These are phyloP conservation scores for Dictyostelium intermedium DNA, from an alignment of 78 protist genomes.

Conservation along the genomic window DNA sequence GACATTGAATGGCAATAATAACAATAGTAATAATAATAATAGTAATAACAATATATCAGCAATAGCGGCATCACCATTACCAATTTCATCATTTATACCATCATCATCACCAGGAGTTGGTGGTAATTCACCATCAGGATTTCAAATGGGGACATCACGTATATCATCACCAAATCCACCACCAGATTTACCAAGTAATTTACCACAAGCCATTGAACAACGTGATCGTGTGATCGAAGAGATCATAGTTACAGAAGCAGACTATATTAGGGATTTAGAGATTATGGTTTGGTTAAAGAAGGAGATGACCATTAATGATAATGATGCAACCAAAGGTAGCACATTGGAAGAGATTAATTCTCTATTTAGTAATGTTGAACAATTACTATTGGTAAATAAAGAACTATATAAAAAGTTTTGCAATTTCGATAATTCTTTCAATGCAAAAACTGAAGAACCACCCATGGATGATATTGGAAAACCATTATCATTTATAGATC, in stretches of 20 bases:
- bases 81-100: neutral
- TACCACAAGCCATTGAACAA: conserved; percentile 32
- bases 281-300: conserved; percentile 69
- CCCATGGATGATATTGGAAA: neutral
- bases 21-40: neutral
- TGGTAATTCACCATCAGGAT: neutral
- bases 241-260: conserved; percentile 48
- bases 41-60: neutral
- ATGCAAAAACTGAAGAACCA: neutral
- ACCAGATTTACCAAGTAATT: conserved; percentile 9
- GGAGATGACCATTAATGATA: conserved; percentile 30
- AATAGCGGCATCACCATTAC: neutral
- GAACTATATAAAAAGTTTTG: conserved; percentile 31
- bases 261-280: conserved; percentile 69
- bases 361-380: conserved; percentile 72
- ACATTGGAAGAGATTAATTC: conserved; percentile 49
- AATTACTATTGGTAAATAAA: conserved; percentile 24
- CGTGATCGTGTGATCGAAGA: conserved; percentile 51
- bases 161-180: conserved; percentile 48
- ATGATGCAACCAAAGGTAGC: neutral
- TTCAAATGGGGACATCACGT: conserved; percentile 7
- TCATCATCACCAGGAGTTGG: neutral
- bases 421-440: neutral
- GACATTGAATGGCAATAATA: neutral
- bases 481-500: neutral